Conservation (phyloP, 371 early-diverging fungal genomes). For the Mucor plumbeus region DNA sequence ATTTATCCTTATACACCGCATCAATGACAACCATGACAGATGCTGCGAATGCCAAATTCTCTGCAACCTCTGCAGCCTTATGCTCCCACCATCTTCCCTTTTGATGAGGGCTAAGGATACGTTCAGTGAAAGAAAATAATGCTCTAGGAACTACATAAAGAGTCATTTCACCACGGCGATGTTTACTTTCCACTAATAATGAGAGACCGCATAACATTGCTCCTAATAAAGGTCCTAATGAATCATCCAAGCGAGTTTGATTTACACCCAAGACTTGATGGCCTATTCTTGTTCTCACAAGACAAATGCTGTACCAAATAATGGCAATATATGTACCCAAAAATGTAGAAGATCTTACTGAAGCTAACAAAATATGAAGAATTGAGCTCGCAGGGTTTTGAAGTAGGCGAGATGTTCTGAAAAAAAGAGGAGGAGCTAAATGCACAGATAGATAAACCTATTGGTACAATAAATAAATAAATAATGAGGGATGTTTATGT, state of each 20-base stretch:
- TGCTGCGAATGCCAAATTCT: slow-evolving; percentile 44
- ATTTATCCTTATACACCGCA: slow-evolving; percentile 49
- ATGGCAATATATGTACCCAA: slow-evolving; percentile 63
- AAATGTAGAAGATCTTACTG: slow-evolving; percentile 65
- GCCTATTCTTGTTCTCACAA: slow-evolving; percentile 57
- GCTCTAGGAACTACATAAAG: slow-evolving; percentile 67
- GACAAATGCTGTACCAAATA: slow-evolving; percentile 67
- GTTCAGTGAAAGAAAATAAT: slow-evolving; percentile 56
- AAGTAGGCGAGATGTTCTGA: slow-evolving; percentile 48
- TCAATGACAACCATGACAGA: slow-evolving; percentile 47
- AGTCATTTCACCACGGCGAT: slow-evolving; percentile 69
- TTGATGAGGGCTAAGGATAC: slow-evolving; percentile 49
- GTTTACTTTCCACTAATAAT: slow-evolving; percentile 61
- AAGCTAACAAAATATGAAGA: slow-evolving; percentile 49
- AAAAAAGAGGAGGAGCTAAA: slow-evolving; percentile 60
- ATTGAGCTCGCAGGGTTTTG: slow-evolving; percentile 39
- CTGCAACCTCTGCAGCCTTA: slow-evolving; percentile 34
- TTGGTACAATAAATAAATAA: background rate
- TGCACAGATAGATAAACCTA: slow-evolving; percentile 68
- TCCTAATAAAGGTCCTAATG: slow-evolving; percentile 59
- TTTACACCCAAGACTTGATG: slow-evolving; percentile 44
- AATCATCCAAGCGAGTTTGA: slow-evolving; percentile 47
- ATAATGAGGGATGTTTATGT: background rate
- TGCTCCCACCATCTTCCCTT: slow-evolving; percentile 46
- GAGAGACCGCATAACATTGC: slow-evolving; percentile 65